Conservation (phyloP, 176 grass and related monocot species). For the Poa annua region DNA sequence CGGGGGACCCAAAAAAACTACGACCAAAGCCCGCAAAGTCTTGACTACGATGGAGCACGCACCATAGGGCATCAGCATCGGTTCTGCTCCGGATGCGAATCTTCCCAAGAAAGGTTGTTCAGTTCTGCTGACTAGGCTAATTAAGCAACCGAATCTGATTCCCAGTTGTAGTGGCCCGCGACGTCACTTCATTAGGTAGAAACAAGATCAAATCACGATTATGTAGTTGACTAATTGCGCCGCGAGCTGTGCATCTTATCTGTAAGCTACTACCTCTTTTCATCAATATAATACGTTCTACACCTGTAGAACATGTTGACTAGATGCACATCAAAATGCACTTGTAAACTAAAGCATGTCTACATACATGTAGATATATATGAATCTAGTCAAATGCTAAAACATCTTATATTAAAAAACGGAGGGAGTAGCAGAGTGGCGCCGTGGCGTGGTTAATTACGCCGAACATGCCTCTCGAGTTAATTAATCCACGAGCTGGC, state of each 20-base stretch:
- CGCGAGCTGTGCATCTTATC: neutral
- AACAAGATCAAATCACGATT: neutral
- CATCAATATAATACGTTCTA: no score
- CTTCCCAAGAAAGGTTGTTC: neutral
- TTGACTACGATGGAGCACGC: neutral
- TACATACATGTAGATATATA: no score
- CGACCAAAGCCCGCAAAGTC: neutral
- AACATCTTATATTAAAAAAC: no score
- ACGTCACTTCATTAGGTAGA: conserved; percentile 11
- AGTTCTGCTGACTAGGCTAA: neutral
- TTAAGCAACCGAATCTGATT: neutral
- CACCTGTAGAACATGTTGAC: no score
- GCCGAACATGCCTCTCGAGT: neutral
- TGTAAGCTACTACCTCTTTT: no score
- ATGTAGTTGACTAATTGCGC: neutral
- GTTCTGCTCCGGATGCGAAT: conserved; percentile 5
- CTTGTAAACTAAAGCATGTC: no score
- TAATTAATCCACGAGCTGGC: neutral
- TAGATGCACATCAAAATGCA: no score
- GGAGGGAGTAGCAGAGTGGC: no score
- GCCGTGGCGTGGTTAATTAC: neutral
- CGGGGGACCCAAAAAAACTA: neutral
- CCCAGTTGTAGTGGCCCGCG: neutral
- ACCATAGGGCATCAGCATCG: neutral
- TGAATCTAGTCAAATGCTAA: no score